Base-by-base conservation (phyloP, 495 filamentous ascomycete genomes). In the Haplographium delicatum region DNA sequence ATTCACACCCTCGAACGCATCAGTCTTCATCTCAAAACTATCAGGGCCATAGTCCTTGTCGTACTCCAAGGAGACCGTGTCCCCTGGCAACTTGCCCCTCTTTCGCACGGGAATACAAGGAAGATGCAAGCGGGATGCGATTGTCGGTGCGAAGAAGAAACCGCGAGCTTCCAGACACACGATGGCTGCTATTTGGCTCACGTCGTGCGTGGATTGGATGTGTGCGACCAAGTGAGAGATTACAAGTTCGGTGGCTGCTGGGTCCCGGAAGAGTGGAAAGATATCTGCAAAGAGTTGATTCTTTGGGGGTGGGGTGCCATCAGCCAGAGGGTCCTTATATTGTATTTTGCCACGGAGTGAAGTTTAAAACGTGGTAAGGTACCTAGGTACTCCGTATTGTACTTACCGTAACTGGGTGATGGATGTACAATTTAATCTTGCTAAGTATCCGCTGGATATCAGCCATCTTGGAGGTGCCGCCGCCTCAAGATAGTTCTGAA, bases 11-110 rank as follows among this genome's bases (percentile, higher is more conserved):
- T 57, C 54, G 47, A 57, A 57, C 4, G 54, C 54, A 45, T 57
- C 54, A 10, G 47, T 51, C 28, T 57, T 57, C 47, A 57, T 51
- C 15, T 51, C 54, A 47, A 57, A 57, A 1, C n/a, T 16, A 22
- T 57, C 54, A 3, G 42, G 34, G 4, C 54, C 47, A 19, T 57
- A 57, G 16, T 57, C 47, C 22, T 57, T 57, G 10, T 41, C 11
- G 31, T 47, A 57, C 3, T 18, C 10, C 1, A 47, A 20, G 8
- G 41, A 26, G 18, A 57, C 19, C 10, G 24, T 18, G 1, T 57
- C 47, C 4, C 54, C 54, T 0, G 54, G 54, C 4, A 57, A 16
- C 18, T 57, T 57, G 1, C 47, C 54, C 28, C 8, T 44, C 24
- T 57, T 57, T 7, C 54, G 47, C 11, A 57, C 43, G 4, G 54